Percentiles rank a stretch among this genome's conserved stretches.
phyloP scores from a whole-genome alignment of 2,329 filamentous ascomycete species.

The Ilyonectria sp. region DNA sequence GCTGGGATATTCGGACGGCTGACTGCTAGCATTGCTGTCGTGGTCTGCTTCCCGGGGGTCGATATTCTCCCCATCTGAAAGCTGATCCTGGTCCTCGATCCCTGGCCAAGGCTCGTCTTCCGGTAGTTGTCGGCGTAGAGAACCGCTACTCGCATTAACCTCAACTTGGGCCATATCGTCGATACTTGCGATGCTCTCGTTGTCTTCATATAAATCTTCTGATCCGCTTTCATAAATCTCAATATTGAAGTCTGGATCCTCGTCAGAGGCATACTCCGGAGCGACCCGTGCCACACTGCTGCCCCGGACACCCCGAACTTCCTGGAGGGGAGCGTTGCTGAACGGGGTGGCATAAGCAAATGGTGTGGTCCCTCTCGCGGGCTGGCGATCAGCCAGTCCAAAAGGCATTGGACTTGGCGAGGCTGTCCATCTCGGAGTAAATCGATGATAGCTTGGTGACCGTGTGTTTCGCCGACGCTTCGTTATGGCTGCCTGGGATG shows the following conservation, averaged over 20 bases:
- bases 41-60: conserved; percentile 57
- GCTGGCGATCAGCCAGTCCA: conserved; percentile 53
- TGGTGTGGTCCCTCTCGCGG: conserved; percentile 65
- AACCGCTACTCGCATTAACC: conserved; percentile 37
- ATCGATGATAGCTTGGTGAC: conserved; percentile 69
- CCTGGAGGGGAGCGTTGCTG: conserved; percentile 71
- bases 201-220: conserved; percentile 52
- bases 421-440: conserved; percentile 70
- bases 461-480: conserved; percentile 70
- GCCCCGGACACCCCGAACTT: conserved; percentile 52
- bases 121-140: conserved; percentile 55
- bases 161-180: conserved; percentile 49
- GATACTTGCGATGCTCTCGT: conserved; percentile 44
- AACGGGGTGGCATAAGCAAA: conserved; percentile 84
- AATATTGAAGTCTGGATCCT: conserved; percentile 56
- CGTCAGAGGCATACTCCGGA: conserved; percentile 52
- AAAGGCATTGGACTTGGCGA: conserved; percentile 62
- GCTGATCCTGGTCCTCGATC: conserved; percentile 65
- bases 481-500: conserved; percentile 52
- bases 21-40: conserved; percentile 62
- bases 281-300: conserved; percentile 49
- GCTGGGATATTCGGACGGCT: conserved; percentile 71
- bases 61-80: conserved; percentile 67
- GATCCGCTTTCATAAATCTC: conserved; percentile 55
- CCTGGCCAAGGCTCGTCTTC: conserved; percentile 72